phyloP scores from a whole-genome alignment of 2,329 filamentous ascomycete genomes.

The Myotisia sp. region DNA sequence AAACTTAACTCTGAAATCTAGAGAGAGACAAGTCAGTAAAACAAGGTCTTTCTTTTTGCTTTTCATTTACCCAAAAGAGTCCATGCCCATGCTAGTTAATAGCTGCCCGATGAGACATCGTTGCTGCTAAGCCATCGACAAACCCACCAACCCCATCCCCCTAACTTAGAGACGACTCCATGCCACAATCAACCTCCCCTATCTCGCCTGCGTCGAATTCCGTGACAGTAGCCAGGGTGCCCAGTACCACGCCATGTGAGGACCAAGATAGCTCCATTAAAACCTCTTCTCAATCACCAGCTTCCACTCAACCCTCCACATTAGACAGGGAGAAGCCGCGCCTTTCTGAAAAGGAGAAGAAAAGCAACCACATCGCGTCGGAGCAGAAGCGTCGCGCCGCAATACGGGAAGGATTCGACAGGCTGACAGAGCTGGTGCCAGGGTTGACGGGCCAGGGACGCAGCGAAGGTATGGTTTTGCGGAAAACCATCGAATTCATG shows the following conservation, averaged over 20 bases:
- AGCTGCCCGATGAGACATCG: too few relatives aligned
- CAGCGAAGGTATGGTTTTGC: slow-evolving; percentile 72
- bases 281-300: slow-evolving; percentile 6
- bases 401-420: slow-evolving; percentile 73
- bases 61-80: too few relatives aligned
- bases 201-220: slow-evolving; percentile 1
- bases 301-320: not conserved
- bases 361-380: slow-evolving; percentile 58
- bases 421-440: slow-evolving; percentile 64
- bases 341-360: slow-evolving; percentile 55
- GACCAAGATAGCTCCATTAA: not conserved
- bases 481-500: slow-evolving; percentile 54
- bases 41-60: too few relatives aligned
- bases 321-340: slow-evolving; percentile 11
- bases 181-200: not conserved
- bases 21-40: too few relatives aligned
- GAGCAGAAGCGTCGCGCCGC: slow-evolving; percentile 52
- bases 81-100: too few relatives aligned
- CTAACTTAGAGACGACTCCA: too few relatives aligned
- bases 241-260: slow-evolving; percentile 1
- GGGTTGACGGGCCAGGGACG: slow-evolving; percentile 69
- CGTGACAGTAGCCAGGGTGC: not conserved
- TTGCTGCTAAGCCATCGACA: too few relatives aligned
- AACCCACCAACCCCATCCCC: too few relatives aligned
- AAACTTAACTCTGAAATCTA: too few relatives aligned